Evolutionary conservation across 495 filamentous ascomycete species (phyloP), one percentile per base, ranked within the genome.

Genomic region (Podospora australis): DNA sequence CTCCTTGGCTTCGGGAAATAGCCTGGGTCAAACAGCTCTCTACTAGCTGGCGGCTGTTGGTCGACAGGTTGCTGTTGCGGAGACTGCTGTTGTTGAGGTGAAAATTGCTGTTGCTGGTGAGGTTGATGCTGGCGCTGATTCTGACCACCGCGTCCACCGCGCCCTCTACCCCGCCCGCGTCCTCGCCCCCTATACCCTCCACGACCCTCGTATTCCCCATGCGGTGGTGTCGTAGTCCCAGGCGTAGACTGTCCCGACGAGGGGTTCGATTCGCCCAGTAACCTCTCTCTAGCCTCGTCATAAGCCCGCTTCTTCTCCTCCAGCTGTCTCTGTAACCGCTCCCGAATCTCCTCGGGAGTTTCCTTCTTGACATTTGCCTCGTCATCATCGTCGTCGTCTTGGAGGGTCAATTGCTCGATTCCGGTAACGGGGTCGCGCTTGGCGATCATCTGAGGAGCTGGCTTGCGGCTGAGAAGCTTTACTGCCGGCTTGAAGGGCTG

Each of bases 231-330:
- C 1, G 75, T 72, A 50, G 67, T 78, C 11, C 83, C 79, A 0
- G 71, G 67, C 2, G 69, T 59, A 21, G 69, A 66, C 25, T 65
- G 59, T 0, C 68, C 64, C 2, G 71, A 70, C 2, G 69, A 67
- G 2, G 82, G 78, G 34, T 75, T 75, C 6, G 82, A 78, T 14
- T 71, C 72, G 19, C 88, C 88, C 63, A 95, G 90, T n/a, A 95
- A 77, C 60, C 83, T 80, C 56, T 89, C 85, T 10, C 90, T 75
- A 2, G 77, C 86, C 67, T 95, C 89, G 44, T 90, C 83, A 61
- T 96, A 96, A 40, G 83, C 86, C 40, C 81, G 81, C 68, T 91
- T 83, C 71, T 90, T 95, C 66, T 95, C 89, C 57, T 94, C 89
- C 3, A 78, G 74, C 54, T 94, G 87, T 43, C 77, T 74, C 65